Base-by-base conservation (phyloP, 495 filamentous ascomycete genomes). In the Massariosphaeria phaeospora region DNA sequence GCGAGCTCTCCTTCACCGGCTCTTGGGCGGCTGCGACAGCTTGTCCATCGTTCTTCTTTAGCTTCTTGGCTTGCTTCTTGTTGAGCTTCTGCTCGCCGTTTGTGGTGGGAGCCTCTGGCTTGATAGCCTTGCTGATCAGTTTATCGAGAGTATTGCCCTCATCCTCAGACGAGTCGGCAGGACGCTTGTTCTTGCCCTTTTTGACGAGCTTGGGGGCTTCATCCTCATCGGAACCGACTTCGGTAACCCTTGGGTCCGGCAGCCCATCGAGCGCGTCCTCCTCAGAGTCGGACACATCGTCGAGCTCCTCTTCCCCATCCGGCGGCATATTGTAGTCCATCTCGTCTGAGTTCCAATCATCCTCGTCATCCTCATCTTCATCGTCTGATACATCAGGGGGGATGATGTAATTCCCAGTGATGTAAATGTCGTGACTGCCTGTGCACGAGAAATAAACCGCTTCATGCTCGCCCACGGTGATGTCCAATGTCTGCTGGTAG, bases 41-140 rank as follows among this genome's bases (percentile, higher is more conserved):
- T 58, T 95, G 83, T 40, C 91, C 91, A 66, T 91, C 84, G 76
- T 95, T 96, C 76, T 93, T 94, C 84, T 97, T 97, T 18, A 95
- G 78, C 79, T 96, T 99, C 83, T 99, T 97, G 64, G 84, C 82
- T 70, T 98, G 88, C 76, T 96, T 97, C 81, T 97, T 96, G 79
- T 83, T 91, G 46, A 94, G 77, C 64, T 74, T 77, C 39, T 71
- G 66, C 54, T 82, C 79, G 59, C 75, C 78, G 65, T 84, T 85
- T 8, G 75, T 72, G 47, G 70, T 67, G 44, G 65, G 47, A 24
- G 63, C 58, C 24, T 57, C 60, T 12, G 74, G 65, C 68, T 82
- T 82, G 52, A 35, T 13, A 74, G 57, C 71, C 71, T 94, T 89
- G 53, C 85, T 83, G 74, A 94, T 81, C 52, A 84, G 73, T 43